Conservation (phyloP, 345 rosid species). For the Aurinia saxatilis region DNA sequence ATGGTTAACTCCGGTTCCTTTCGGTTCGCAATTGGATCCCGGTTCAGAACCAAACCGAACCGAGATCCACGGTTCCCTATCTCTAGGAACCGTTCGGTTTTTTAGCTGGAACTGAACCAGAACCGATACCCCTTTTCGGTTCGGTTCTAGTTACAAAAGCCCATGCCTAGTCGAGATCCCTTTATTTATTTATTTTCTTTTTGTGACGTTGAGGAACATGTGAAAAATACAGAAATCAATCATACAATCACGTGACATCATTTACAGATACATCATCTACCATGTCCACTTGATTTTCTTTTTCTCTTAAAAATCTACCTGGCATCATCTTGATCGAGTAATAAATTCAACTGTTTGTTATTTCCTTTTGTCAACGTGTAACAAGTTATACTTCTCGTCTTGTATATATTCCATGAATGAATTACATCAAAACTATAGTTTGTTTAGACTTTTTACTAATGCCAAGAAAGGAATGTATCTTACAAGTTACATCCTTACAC, state of each 20-base stretch:
- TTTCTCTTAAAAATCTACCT: neutral
- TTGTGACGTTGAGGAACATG: conserved; percentile 14
- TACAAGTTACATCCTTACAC: neutral
- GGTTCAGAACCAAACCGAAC: no score
- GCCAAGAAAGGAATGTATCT: neutral
- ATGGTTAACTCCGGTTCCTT: no score
- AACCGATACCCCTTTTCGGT: no score
- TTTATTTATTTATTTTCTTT: no score
- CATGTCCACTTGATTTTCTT: neutral
- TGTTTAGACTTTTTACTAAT: neutral
- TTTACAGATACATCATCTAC: conserved; percentile 9
- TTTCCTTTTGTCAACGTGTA: neutral
- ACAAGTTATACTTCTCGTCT: neutral
- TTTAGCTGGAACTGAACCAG: no score
- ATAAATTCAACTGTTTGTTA: neutral
- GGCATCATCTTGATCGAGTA: neutral
- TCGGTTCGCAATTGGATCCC: no score
- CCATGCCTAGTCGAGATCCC: no score
- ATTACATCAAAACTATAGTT: neutral
- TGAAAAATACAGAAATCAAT: neutral
- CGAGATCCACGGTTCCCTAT: no score
- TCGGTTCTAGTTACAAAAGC: no score
- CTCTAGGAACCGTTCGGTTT: no score
- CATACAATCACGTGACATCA: conserved; percentile 10
- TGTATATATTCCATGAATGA: neutral